Percentiles rank a stretch among this genome's conserved stretches.
phyloP scores from a whole-genome alignment of 1,139 yeast genomes.

The Taiozyma sp. region DNA sequence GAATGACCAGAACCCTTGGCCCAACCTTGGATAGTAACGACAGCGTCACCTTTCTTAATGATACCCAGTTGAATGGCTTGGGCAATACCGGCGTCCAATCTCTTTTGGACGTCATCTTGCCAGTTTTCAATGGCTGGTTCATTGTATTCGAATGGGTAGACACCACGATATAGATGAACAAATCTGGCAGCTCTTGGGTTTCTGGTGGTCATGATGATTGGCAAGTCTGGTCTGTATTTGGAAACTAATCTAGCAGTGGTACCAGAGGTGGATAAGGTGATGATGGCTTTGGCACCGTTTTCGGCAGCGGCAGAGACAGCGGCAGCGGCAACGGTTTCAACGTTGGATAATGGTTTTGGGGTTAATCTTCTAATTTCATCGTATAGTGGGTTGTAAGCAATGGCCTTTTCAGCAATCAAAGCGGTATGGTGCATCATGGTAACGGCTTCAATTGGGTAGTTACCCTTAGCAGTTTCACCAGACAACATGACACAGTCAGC shows the following conservation, averaged over 20 bases:
- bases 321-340: conserved; percentile 96
- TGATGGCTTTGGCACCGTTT: conserved; percentile 94
- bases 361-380: conserved; percentile 87
- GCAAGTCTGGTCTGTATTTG: conserved; percentile 96
- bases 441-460: conserved; percentile 96
- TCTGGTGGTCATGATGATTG: conserved; percentile 97
- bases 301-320: conserved; percentile 96
- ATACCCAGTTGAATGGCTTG: conserved; percentile 88
- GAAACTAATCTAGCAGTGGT: conserved; percentile 93
- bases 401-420: conserved; percentile 94
- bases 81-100: conserved; percentile 90
- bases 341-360: conserved; percentile 83
- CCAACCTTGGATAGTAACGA: conserved; percentile 98
- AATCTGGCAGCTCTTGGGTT: conserved; percentile 89
- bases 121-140: conserved; percentile 71
- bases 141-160: conserved; percentile 87
- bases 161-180: conserved; percentile 97
- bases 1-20: conserved; percentile 99
- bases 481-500: conserved; percentile 99
- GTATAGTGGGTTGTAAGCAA: conserved; percentile 82
- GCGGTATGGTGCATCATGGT: conserved; percentile 98
- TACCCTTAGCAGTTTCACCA: conserved; percentile 99
- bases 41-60: conserved; percentile 80
- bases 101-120: conserved; percentile 94
- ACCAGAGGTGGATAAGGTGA: conserved; percentile 94